Evolutionary conservation across 306 rosid species (phyloP), one percentile per base, ranked within the genome.

Genomic region (Ormosia emarginata): DNA sequence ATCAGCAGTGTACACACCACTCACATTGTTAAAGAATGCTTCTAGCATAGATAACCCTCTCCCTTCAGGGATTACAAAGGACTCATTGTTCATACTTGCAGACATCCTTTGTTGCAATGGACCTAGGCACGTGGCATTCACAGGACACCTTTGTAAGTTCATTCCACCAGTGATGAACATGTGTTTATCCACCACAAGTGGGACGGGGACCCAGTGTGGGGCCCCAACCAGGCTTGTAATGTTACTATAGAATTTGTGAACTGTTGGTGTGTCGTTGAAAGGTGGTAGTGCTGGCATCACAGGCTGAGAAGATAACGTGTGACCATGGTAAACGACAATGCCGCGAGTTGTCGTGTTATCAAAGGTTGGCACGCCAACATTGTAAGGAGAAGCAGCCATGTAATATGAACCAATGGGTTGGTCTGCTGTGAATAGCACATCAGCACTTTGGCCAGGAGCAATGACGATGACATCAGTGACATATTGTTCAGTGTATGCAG

Each of bases 81-180:
- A 92, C 37, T 89, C 92, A 34, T 92, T 90, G 78, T 90, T 92
- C 93, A 92, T 81, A 81, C 90, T 87, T 14, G 94, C 76, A 9
- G 97, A 86, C 1, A 86, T 4, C 8, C 81, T 65, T 2, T 75
- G 49, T 0, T 32, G 29, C 0, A 74, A 5, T 0, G 55, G 64
- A 2, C 92, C 94, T 0, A 1, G 2, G 47, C 94, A 92, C 8
- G 77, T 81, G 65, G 64, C 40, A 3, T 15, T 69, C 4, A 0
- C 2, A n/a, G 83, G 70, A 67, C 97, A 90, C 37, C 0, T 2
- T n/a, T 77, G 84, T 1, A 89, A 33, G 15, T 32, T 79, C 0
- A 85, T 13, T 6, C 88, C 89, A 0, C 85, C 0, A 0, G 93
- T 85, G 2, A 92, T 68, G 30, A 83, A 88, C 94, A 90, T 86